Base-by-base conservation (phyloP, 2,329 filamentous ascomycete genomes). In the Chrysosphaeria jannelii region DNA sequence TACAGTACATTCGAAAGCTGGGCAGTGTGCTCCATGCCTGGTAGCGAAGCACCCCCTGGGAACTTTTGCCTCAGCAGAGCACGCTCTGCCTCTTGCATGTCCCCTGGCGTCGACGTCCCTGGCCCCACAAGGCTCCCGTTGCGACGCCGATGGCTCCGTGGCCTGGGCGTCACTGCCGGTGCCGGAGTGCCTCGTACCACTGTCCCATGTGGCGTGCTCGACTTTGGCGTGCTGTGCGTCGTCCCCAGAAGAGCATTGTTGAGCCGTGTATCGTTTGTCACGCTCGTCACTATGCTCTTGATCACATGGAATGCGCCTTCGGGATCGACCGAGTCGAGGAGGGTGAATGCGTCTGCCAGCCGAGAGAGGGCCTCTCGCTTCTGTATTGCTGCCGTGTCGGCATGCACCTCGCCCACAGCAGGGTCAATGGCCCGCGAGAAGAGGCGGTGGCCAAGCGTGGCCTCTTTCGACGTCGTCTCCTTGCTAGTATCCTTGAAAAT, bases 11-110 rank as follows among this genome's bases (percentile, higher is more conserved):
- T 78, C 2, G 74, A 75, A 18, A 93, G 53, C 39, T 89, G 64
- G 38, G 76, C 75, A 32, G 70, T 72, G 44, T 91, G 81, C 43
- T 91, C 79, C 74, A 91, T 81, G 3, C 78, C 81, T 2, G 64
- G 57, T 22, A 46, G 44, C 2, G 54, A 38, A 24, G 54, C 47
- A 19, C 53, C 50, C 2, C 56, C 57, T 2, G 57, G 58, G 25
- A 56, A 60, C 33, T 51, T 57, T 10, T 50, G 43, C 33, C 57
- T 50, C 7, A 58, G 31, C 3, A 44, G 41, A 13, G 46, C 39
- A 34, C 47, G 56, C 25, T 56, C 57, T 23, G 36, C 41, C 22
- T 57, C 50, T 15, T 43, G 39, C 21, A 36, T 19, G 20, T 50
- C 42, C 34, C 45, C 48, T 28, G 57, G 48, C 19, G 41, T 42